These are phyloP conservation scores for Boletus rex-veris DNA, from an alignment of 768 basidiomycete genomes.

Conservation along the genomic window DNA sequence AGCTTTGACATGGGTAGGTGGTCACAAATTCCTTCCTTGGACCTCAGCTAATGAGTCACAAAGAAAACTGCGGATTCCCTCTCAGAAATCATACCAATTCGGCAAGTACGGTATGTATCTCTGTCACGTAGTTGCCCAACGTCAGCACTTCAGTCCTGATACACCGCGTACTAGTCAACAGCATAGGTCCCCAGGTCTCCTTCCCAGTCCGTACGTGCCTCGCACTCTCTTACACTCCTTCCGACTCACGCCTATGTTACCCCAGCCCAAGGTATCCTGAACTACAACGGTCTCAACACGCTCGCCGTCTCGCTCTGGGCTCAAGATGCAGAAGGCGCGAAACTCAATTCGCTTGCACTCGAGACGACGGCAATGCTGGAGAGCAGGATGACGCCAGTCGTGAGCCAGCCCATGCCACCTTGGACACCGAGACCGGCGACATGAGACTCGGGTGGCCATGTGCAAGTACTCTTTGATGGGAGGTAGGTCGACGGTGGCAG, in stretches of 20 bases:
- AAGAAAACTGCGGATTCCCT: constrained; percentile 26
- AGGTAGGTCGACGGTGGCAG: not conserved
- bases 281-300: no score
- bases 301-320: constrained; percentile 50
- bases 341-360: constrained; percentile 38
- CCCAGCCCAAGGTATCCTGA: no score
- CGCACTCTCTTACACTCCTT: no score
- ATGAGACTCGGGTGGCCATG: not conserved
- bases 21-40: not conserved
- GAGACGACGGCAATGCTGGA: constrained; percentile 33
- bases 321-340: constrained; percentile 38
- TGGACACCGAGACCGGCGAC: constrained; percentile 20
- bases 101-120: constrained; percentile 22
- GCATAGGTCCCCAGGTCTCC: constrained; percentile 22
- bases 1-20: constrained; percentile 16
- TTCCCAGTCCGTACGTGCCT: no score
- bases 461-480: no score
- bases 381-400: no score
- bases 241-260: no score
- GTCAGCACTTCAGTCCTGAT: constrained; percentile 1
- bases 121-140: no score
- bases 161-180: constrained; percentile 14
- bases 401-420: constrained; percentile 27
- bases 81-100: constrained; percentile 37
- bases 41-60: not conserved